These are phyloP conservation scores for Syzygium aqueum DNA, from an alignment of 345 rosid genomes.

Conservation along the genomic window DNA sequence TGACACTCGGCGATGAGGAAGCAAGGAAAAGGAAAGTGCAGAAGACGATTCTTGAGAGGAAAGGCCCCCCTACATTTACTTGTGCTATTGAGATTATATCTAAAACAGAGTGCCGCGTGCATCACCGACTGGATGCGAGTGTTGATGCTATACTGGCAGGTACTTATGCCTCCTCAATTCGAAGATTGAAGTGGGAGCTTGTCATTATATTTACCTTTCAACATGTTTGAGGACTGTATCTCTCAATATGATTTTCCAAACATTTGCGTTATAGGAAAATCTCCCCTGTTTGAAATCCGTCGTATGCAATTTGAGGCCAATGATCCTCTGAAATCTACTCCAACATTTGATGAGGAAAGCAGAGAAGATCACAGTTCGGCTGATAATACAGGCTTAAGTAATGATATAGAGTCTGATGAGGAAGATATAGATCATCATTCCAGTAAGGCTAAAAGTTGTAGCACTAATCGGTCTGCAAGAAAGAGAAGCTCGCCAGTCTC, in stretches of 20 bases:
- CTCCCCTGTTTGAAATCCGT: slow-evolving; percentile 68
- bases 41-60: slow-evolving; percentile 92
- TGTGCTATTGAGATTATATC: slow-evolving; percentile 93
- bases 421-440: slow-evolving; percentile 40
- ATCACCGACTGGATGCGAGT: slow-evolving; percentile 77
- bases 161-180: slow-evolving; percentile 4
- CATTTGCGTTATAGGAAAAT: slow-evolving; percentile 39
- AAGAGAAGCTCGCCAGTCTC: slow-evolving; percentile 40
- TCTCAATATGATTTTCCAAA: slow-evolving; percentile 1
- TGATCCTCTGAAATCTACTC: slow-evolving; percentile 26
- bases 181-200: neutral
- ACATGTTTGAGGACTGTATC: neutral
- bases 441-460: slow-evolving; percentile 15
- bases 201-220: neutral
- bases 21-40: slow-evolving; percentile 92
- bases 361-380: slow-evolving; percentile 30
- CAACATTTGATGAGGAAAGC: slow-evolving; percentile 16
- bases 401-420: slow-evolving; percentile 40
- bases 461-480: slow-evolving; percentile 18
- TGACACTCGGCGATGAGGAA: slow-evolving; percentile 91
- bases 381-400: slow-evolving; percentile 15
- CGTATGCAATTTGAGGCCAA: slow-evolving; percentile 38
- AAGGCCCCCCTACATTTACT: slow-evolving; percentile 78
- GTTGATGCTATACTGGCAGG: slow-evolving; percentile 90
- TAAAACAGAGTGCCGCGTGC: slow-evolving; percentile 71